A percentile compares a stretch with the other conserved stretches of the same genome.
Conservation (phyloP, 129 eudicot species). For the Escallonia rubra region DNA sequence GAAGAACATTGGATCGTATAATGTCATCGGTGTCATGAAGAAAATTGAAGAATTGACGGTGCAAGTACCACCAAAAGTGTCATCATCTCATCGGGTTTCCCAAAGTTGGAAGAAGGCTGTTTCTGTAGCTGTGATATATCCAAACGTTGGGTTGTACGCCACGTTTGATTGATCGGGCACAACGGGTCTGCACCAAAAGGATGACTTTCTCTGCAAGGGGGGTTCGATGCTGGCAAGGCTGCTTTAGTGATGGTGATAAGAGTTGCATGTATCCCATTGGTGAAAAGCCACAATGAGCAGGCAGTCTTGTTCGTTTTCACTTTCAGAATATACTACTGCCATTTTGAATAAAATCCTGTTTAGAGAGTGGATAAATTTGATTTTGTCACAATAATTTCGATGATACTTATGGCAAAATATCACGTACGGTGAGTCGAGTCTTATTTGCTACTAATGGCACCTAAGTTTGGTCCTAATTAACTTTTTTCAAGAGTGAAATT, state of each 20-base stretch:
- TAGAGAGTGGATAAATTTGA: too few species aligned
- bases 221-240: slow-evolving; percentile 14
- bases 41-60: neutral
- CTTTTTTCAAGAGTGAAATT: too few species aligned
- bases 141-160: neutral
- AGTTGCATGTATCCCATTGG: neutral
- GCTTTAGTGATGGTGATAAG: neutral
- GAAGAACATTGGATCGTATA: neutral
- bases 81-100: neutral
- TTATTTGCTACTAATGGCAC: too few species aligned
- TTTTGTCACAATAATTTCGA: too few species aligned
- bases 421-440: too few species aligned
- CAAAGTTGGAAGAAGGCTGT: neutral
- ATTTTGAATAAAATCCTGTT: too few species aligned
- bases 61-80: neutral
- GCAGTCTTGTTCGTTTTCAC: too few species aligned
- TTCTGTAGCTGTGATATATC: neutral
- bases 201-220: neutral
- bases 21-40: neutral
- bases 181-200: neutral
- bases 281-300: too few species aligned
- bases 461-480: too few species aligned
- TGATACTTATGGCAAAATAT: too few species aligned
- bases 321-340: too few species aligned
- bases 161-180: neutral